Base-by-base conservation (phyloP, 2,329 filamentous ascomycete genomes). In the Aureobasidium leucospermi region DNA sequence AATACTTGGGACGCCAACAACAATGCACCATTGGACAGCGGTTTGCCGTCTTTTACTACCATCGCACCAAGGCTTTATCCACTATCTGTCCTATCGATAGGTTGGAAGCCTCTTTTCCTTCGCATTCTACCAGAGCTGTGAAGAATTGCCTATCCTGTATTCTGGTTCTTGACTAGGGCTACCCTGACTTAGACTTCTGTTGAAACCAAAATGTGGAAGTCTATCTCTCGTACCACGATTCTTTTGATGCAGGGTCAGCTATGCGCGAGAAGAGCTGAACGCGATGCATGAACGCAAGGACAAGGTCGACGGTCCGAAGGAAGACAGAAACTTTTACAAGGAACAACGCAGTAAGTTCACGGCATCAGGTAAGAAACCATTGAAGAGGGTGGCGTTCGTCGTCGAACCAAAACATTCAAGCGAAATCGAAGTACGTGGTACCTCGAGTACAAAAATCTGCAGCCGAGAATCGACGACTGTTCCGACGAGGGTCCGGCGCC, bases 11-110 rank as follows among this genome's bases (percentile, higher is more conserved):
- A 41, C 36, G 41, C 48, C 23, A 41, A 34, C 29, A 49, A 49
- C 28, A 23, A 8, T 19, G 31, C 32, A 51, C 48, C 48, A 41
- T 41, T 13, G 36, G 39, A 34, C 34, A 36, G 34, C 48, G 34
- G 19, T 38, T 29, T 36, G 48, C 41, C 48, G 23, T 41, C 48
- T 52, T 41, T 19, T 31, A 19, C 48, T 19, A 23, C 10, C 10
- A n/a, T 49, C 29, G 31, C 23, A 51, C 41, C 41, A 36, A 29
- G 39, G 19, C 23, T 36, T 39, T 31, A 52, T 52, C 48, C 48
- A 52, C 48, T 52, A 52, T 52, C 48, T 52, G 48, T 52, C 48
- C 48, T 52, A 52, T 52, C 48, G 48, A 52, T 52, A 52, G 32
- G 16, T 31, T 31, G 29, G 23, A 36, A 49, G 32, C 31, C 46